Percentiles rank a stretch among this genome's conserved stretches.
Evolutionary conservation across 192 early-diverging fungal species (phyloP).

Genomic region (Umbelopsis sp.): DNA sequence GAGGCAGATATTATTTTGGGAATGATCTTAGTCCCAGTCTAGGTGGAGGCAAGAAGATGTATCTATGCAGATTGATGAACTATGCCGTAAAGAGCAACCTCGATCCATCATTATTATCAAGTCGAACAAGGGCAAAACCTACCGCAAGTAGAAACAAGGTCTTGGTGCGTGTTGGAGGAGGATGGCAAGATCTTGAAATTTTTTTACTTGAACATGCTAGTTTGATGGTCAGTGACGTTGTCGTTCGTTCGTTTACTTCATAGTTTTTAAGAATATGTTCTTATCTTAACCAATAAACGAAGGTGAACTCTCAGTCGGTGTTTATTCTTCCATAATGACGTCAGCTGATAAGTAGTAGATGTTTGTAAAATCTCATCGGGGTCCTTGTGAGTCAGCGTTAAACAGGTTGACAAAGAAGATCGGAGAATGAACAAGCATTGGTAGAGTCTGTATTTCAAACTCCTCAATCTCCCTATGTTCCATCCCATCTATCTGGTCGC

Average conservation of each 20-base stretch:
- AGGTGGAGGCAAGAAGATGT: slow-evolving; percentile 47
- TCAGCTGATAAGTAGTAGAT: no score
- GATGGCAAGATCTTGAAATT: slow-evolving; percentile 65
- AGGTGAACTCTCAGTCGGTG: no score
- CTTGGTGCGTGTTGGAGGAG: slow-evolving; percentile 59
- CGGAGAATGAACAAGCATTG: neutral
- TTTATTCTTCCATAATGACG: no score
- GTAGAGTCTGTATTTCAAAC: neutral
- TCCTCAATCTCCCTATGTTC: neutral
- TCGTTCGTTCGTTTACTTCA: slow-evolving; percentile 29
- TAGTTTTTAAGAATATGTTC: neutral
- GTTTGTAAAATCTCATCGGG: no score
- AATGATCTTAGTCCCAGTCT: slow-evolving; percentile 45
- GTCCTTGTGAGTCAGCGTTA: neutral
- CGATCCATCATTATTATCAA: slow-evolving; percentile 6
- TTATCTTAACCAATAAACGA: neutral
- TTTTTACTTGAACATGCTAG: slow-evolving; percentile 58
- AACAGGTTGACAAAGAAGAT: neutral
- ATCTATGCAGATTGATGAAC: slow-evolving; percentile 45
- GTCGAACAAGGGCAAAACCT: slow-evolving; percentile 21
- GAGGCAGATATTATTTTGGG: slow-evolving; percentile 48
- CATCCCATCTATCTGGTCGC: neutral
- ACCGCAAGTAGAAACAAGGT: slow-evolving; percentile 48
- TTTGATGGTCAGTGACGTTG: slow-evolving; percentile 36
- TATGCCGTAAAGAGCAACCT: slow-evolving; percentile 31